Evolutionary conservation across 179 eudicot species (phyloP).

Genomic region (Corrigiola litoralis): DNA sequence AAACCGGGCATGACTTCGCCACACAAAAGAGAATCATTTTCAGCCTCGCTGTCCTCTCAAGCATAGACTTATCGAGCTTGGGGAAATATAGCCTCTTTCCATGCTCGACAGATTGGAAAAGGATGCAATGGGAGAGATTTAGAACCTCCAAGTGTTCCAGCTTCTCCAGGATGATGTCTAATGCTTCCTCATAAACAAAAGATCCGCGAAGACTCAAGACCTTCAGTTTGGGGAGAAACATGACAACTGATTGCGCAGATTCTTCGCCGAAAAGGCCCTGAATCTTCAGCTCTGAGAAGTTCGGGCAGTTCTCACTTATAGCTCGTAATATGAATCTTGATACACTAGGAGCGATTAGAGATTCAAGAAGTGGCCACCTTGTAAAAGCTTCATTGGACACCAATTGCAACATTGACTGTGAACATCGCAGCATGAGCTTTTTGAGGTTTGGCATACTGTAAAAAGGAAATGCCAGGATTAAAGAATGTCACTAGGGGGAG

Average conservation of each 20-base stretch:
- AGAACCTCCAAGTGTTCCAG: conserved; percentile 37
- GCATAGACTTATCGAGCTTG: conserved; percentile 20
- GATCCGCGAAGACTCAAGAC: conserved; percentile 50
- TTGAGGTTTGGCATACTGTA: neutral
- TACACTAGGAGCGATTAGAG: neutral
- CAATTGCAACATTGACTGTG: neutral
- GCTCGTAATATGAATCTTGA: conserved; percentile 27
- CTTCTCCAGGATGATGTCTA: conserved; percentile 30
- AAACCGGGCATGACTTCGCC: conserved; percentile 31
- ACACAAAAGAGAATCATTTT: conserved; percentile 30
- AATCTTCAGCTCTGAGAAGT: conserved; percentile 41
- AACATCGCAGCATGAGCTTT: neutral
- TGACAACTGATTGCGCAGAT: conserved; percentile 28
- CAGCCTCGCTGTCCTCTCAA: conserved; percentile 31
- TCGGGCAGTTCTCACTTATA: conserved; percentile 37
- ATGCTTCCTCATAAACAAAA: conserved; percentile 28
- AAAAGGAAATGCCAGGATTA: no score
- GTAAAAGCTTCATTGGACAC: neutral
- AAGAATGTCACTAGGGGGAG: no score
- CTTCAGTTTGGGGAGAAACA: conserved; percentile 34
- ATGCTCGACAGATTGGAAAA: conserved; percentile 25
- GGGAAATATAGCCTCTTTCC: conserved; percentile 10
- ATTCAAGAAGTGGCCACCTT: neutral
- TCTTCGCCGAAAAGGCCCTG: conserved; percentile 33
- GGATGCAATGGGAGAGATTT: conserved; percentile 43